A percentile compares a stretch with the other conserved stretches of the same genome.
These are phyloP conservation scores for Actinomucor elegans DNA, from an alignment of 371 early-diverging fungal species.

Conservation along the genomic window DNA sequence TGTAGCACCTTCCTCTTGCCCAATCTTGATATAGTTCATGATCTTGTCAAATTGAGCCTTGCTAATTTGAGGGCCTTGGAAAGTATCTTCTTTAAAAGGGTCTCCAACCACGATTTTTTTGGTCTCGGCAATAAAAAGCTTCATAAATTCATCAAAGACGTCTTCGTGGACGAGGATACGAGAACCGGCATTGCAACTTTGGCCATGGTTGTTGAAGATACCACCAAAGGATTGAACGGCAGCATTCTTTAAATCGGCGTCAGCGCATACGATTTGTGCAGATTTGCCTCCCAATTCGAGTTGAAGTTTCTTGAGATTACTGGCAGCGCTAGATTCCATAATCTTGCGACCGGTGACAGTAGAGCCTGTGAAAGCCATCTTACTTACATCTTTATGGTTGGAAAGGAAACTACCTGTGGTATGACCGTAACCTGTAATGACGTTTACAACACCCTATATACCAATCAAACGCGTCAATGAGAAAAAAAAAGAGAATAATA, in stretches of 20 bases:
- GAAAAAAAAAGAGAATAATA: too few species aligned
- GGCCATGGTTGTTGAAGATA: slow-evolving; percentile 82
- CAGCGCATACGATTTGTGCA: slow-evolving; percentile 82
- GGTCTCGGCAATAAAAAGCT: slow-evolving; percentile 61
- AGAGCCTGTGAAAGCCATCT: slow-evolving; percentile 68
- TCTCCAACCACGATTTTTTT: slow-evolving; percentile 62
- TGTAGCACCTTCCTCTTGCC: slow-evolving; percentile 61
- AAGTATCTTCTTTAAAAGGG: slow-evolving; percentile 54
- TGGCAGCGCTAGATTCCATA: slow-evolving; percentile 52
- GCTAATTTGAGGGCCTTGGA: slow-evolving; percentile 79
- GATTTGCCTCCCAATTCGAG: slow-evolving; percentile 94
- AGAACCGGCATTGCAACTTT: slow-evolving; percentile 88
- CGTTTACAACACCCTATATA: slow-evolving; percentile 70
- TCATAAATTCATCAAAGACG: slow-evolving; percentile 72
- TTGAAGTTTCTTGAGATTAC: slow-evolving; percentile 73
- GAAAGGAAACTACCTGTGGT: slow-evolving; percentile 36
- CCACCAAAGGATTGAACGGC: slow-evolving; percentile 72
- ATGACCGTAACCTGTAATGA: slow-evolving; percentile 51
- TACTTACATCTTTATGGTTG: slow-evolving; percentile 44
- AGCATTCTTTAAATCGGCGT: slow-evolving; percentile 80
- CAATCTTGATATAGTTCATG: slow-evolving; percentile 57
- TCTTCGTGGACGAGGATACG: slow-evolving; percentile 82
- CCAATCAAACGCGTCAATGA: background rate
- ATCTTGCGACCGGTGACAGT: slow-evolving; percentile 56
- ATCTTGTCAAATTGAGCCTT: slow-evolving; percentile 76